Evolutionary conservation across 2,329 filamentous ascomycete genomes (phyloP).

Genomic region (Xylariaceae sp.): DNA sequence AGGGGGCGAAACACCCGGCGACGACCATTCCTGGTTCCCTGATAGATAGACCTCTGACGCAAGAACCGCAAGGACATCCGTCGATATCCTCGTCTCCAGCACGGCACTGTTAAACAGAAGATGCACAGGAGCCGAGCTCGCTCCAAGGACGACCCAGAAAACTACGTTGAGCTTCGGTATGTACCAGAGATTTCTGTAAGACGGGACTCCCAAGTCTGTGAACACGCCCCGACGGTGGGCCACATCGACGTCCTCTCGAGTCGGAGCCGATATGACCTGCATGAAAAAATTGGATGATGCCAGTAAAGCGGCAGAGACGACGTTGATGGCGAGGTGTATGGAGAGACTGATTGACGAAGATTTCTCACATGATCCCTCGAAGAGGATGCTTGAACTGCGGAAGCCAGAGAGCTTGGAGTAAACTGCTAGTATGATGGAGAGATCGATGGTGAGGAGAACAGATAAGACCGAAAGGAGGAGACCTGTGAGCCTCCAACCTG

Average conservation of each 20-base stretch:
- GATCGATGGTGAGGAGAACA: too few species aligned
- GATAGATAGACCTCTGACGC: too few species aligned
- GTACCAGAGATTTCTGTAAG: not conserved
- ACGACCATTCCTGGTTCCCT: too few species aligned
- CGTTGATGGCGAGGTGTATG: slow-evolving; percentile 2
- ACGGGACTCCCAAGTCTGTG: slow-evolving; percentile 2
- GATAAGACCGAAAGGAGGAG: too few species aligned
- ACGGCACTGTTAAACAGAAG: slow-evolving; percentile 3
- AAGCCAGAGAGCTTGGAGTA: too few species aligned
- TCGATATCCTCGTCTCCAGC: not conserved
- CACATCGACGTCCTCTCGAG: not conserved
- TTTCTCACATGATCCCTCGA: too few species aligned
- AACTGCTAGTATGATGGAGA: too few species aligned
- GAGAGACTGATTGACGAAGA: too few species aligned
- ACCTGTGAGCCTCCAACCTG: too few species aligned
- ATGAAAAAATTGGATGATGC: slow-evolving; percentile 7
- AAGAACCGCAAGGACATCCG: too few species aligned
- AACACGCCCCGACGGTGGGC: not conserved
- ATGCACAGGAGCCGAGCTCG: not conserved
- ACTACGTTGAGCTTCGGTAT: not conserved
- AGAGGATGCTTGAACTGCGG: too few species aligned
- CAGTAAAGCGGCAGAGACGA: not conserved
- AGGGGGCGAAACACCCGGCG: too few species aligned
- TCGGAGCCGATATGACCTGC: slow-evolving; percentile 1
- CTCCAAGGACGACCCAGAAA: not conserved